phyloP scores from a whole-genome alignment of 345 rosid genomes.

The Chamaenerion angustifolium region DNA sequence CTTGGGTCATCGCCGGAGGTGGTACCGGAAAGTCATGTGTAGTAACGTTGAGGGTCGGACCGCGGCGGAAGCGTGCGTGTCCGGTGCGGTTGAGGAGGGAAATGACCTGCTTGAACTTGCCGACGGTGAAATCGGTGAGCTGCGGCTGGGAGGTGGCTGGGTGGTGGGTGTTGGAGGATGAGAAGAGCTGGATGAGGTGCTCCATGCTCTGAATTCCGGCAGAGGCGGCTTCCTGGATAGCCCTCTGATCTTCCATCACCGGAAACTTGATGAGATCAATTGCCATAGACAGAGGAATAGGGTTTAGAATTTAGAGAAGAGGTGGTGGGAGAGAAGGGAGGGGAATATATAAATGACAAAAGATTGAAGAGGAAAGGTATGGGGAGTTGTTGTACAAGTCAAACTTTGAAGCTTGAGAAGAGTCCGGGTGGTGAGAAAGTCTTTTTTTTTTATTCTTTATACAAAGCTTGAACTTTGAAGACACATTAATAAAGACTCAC shows the following conservation, averaged over 20 bases:
- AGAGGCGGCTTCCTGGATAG: conserved; percentile 31
- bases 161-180: conserved; percentile 7
- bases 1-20: conserved; percentile 1
- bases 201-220: conserved; percentile 38
- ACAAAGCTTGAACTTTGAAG: too few relatives aligned
- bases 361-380: neutral
- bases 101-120: conserved; percentile 31
- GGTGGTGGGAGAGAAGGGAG: neutral
- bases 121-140: conserved; percentile 26
- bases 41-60: conserved; percentile 8
- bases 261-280: conserved; percentile 17
- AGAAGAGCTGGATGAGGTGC: conserved; percentile 25
- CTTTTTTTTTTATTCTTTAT: too few relatives aligned
- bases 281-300: conserved; percentile 7
- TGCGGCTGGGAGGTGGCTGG: conserved; percentile 4
- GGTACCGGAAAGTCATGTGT: neutral
- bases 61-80: conserved; percentile 40
- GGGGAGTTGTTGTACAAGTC: neutral
- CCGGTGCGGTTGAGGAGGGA: conserved; percentile 33
- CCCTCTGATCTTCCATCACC: conserved; percentile 21
- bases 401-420: neutral
- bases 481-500: too few relatives aligned
- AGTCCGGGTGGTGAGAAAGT: neutral
- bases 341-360: neutral
- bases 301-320: neutral